Evolutionary conservation across 164 flowering plant species (phyloP), one percentile per base, ranked within the genome.

Genomic region (Chimonanthus praecox): DNA sequence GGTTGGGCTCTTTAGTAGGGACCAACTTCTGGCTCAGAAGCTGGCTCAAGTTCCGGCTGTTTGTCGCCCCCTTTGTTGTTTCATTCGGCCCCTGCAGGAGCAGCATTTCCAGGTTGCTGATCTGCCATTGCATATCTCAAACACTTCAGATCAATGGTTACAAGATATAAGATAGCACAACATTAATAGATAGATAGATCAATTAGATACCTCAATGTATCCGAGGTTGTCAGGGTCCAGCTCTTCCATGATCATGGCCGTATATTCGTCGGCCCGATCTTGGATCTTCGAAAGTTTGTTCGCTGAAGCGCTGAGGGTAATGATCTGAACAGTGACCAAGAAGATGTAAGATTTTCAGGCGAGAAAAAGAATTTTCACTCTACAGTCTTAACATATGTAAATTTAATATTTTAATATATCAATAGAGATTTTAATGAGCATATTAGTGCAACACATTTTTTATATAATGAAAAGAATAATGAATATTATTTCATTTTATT

Each of bases 241-340:
- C 70, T 86, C 87, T 77, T 86, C 87, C 89, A 86, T 85, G 77
- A 86, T 86, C 18, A 86, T 64, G 11, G 87, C 86, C 47, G 89
- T 82, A 77, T 86, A 84, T 70, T 86, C 89, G n/a, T 86, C 82
- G 0, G 82, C 86, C 0, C 72, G 71, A 15, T 83, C 84, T 77
- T 83, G 79, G n/a, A 86, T 79, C 74, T 79, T 84, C 13, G 84
- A 81, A 45, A 86, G 73, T 77, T 83, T 84, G 48, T 86, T 86
- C 5, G 87, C 85, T 0, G 85, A 83, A 9, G 89, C 89, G 78
- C 89, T 86, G 33, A 84, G 54, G 0, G 78, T 58, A 50, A 86
- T 86, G 47, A 86, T 51, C 79, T 77, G 73, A 3, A 72, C 3
- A 47, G 20, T 6, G 48, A 33, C 44, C 44, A 15, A 54, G 33